phyloP scores from a whole-genome alignment of 495 filamentous ascomycete species.

The Elasticomyces elasticus region DNA sequence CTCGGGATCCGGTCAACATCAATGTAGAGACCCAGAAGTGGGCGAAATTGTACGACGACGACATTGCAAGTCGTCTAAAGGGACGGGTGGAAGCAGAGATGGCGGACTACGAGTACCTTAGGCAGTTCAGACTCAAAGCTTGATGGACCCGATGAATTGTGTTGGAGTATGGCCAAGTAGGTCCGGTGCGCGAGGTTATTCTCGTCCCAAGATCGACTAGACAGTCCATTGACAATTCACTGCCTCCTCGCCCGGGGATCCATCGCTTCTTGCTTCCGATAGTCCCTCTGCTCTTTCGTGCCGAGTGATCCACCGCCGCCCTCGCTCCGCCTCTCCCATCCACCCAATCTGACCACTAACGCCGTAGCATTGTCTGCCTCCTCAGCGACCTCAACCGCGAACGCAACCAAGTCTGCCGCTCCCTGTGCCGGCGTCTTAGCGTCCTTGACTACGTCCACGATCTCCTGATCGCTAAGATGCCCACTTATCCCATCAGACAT shows the following conservation, averaged over 20 bases:
- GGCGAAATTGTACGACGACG: no score
- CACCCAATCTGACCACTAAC: conserved; percentile 78
- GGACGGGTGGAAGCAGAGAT: no score
- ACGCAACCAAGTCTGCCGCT: conserved; percentile 64
- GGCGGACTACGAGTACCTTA: no score
- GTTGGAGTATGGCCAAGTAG: no score
- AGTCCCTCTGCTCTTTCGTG: conserved; percentile 81
- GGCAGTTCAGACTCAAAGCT: no score
- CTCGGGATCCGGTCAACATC: no score
- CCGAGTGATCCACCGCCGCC: conserved; percentile 82
- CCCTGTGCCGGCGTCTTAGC: conserved; percentile 81
- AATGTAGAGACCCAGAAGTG: no score
- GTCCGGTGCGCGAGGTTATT: no score
- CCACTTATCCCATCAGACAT: conserved; percentile 82
- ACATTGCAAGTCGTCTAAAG: no score
- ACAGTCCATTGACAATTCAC: no score
- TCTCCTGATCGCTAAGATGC: conserved; percentile 76
- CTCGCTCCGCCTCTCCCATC: conserved; percentile 86
- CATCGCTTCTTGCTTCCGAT: conserved; percentile 68
- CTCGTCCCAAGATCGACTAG: no score
- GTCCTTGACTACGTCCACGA: conserved; percentile 92
- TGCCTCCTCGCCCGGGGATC: conserved; percentile 66
- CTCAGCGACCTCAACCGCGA: conserved; percentile 71
- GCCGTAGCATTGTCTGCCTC: conserved; percentile 89
- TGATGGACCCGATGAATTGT: no score